phyloP scores from a whole-genome alignment of 495 filamentous ascomycete genomes.

The Tricharina praecox region DNA sequence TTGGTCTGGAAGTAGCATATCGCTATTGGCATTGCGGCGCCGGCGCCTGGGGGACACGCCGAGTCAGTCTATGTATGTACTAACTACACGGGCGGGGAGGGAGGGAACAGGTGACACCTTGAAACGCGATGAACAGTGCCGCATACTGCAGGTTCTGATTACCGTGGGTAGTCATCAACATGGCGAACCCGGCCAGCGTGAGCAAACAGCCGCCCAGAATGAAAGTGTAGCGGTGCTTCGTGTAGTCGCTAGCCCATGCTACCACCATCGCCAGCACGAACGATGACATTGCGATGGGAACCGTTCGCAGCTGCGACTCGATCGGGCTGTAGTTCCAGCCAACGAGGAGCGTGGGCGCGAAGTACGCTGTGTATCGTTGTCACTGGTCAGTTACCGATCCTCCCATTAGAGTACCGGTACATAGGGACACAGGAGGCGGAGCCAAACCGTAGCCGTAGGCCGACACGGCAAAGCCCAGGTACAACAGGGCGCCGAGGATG shows the following conservation, averaged over 20 bases:
- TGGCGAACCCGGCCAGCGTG: constrained; percentile 50
- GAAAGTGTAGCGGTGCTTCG: constrained; percentile 60
- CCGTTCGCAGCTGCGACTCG: constrained; percentile 60
- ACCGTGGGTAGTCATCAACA: constrained; percentile 49
- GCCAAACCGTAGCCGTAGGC: constrained; percentile 43
- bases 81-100: constrained; percentile 25
- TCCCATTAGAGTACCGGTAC: too few relatives aligned
- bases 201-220: constrained; percentile 46
- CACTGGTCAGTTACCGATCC: too few relatives aligned
- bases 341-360: constrained; percentile 59
- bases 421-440: too few relatives aligned
- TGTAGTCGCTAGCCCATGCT: constrained; percentile 49
- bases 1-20: constrained; percentile 96
- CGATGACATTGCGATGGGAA: constrained; percentile 73
- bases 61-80: neutral
- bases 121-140: constrained; percentile 54
- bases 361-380: too few relatives aligned
- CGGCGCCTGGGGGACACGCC: constrained; percentile 31
- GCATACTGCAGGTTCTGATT: constrained; percentile 47
- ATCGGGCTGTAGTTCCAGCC: constrained; percentile 34
- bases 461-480: constrained; percentile 74
- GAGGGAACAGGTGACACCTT: constrained; percentile 11
- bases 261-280: constrained; percentile 62
- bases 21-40: constrained; percentile 63
- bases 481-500: constrained; percentile 71